Percentiles rank a stretch among this genome's conserved stretches.
These are phyloP conservation scores for Nepenthes gracilis DNA, from an alignment of 148 eudicot genomes.

Conservation along the genomic window DNA sequence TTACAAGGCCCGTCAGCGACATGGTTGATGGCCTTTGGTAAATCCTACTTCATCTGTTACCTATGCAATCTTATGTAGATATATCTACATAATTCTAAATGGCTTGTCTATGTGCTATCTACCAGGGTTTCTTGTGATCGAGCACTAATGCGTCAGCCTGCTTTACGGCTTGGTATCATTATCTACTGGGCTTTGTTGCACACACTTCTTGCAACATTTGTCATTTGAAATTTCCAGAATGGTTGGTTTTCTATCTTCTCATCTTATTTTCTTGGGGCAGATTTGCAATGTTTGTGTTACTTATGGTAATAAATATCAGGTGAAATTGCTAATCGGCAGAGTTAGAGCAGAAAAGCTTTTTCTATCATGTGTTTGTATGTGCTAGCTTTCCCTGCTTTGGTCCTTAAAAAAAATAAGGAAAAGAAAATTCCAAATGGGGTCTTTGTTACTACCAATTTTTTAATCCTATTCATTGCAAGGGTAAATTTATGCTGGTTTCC, in stretches of 20 bases:
- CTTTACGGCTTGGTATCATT: slow-evolving; percentile 80
- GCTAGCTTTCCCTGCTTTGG: no score
- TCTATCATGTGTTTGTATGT: no score
- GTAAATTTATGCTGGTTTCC: no score
- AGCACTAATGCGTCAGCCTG: slow-evolving; percentile 94
- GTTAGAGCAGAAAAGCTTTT: no score
- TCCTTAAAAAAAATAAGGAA: no score
- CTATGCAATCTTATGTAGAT: background rate
- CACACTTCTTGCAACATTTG: slow-evolving; percentile 71
- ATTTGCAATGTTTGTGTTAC: no score
- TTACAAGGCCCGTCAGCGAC: slow-evolving; percentile 88
- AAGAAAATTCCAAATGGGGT: no score
- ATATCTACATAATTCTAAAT: background rate
- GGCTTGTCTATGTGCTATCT: slow-evolving; percentile 9
- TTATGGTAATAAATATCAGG: no score
- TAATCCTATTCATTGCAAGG: no score
- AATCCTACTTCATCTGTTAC: slow-evolving; percentile 7
- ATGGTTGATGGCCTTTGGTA: slow-evolving; percentile 96
- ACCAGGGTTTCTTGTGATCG: slow-evolving; percentile 97
- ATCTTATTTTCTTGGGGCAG: no score
- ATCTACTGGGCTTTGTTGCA: slow-evolving; percentile 90
- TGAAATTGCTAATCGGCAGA: no score
- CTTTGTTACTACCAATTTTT: no score
- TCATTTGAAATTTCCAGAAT: slow-evolving; percentile 42
- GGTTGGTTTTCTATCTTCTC: slow-evolving; percentile 10